phyloP scores from a whole-genome alignment of 2,329 filamentous ascomycete genomes.

The Myriosclerotinia curreyana region DNA sequence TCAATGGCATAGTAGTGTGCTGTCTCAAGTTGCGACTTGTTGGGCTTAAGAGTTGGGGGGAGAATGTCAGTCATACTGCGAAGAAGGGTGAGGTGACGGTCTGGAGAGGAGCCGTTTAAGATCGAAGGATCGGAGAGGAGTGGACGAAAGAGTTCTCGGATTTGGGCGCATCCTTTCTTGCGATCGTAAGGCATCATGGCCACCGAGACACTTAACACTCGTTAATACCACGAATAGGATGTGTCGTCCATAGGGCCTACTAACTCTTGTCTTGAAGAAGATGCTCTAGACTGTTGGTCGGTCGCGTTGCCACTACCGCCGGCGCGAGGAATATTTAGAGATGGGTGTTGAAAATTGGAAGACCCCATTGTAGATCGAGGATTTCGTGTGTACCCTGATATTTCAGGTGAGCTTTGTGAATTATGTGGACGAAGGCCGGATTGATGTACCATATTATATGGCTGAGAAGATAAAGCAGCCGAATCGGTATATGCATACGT shows the following conservation, averaged over 20 bases:
- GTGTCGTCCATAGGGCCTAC: conserved; percentile 21
- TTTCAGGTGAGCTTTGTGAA: conserved; percentile 41
- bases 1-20: conserved; percentile 45
- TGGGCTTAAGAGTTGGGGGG: conserved; percentile 41
- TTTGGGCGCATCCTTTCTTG: conserved; percentile 39
- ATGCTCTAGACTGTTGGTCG: conserved; percentile 26
- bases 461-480: conserved; percentile 36
- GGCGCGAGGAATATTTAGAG: conserved; percentile 36
- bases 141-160: conserved; percentile 41
- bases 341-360: conserved; percentile 35
- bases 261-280: conserved; percentile 29
- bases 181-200: conserved; percentile 40
- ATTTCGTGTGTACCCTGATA: conserved; percentile 39
- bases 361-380: conserved; percentile 39
- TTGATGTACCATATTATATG: conserved; percentile 41
- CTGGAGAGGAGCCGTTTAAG: conserved; percentile 36
- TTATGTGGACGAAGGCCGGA: conserved; percentile 39
- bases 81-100: conserved; percentile 39
- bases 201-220: conserved; percentile 29
- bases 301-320: conserved; percentile 28
- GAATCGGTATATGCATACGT: conserved; percentile 38
- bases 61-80: conserved; percentile 38
- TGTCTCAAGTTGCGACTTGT: conserved; percentile 42
- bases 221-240: conserved; percentile 21
- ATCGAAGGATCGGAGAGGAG: conserved; percentile 40